Percentiles rank a stretch among this genome's conserved stretches.
Evolutionary conservation across 352 stramenopile genomes (phyloP).

Genomic region (Pythium sukuiense): DNA sequence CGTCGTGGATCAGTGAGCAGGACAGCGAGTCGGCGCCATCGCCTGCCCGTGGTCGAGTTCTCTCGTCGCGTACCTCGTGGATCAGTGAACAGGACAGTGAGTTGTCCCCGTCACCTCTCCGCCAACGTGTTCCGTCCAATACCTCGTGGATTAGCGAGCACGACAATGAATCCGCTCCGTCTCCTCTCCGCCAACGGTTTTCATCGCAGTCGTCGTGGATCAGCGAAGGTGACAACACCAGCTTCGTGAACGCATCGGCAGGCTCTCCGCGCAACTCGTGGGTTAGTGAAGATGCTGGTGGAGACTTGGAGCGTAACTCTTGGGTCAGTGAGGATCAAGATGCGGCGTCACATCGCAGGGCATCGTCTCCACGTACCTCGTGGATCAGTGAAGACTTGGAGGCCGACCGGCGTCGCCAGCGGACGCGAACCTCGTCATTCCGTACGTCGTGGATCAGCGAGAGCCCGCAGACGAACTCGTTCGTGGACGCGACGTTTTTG

Average conservation of each 20-base stretch:
- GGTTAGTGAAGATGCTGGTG: conserved; percentile 10
- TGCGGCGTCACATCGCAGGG: neutral
- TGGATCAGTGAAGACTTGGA: conserved; percentile 4
- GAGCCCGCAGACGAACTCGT: conserved; percentile 15
- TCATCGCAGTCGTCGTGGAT: conserved; percentile 4
- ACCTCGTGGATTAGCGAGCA: neutral
- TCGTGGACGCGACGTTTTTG: conserved; percentile 9
- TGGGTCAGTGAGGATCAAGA: conserved; percentile 20
- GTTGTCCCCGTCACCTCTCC: neutral
- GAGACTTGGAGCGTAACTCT: neutral
- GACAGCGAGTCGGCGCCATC: neutral
- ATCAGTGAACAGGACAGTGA: neutral
- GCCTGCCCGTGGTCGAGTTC: neutral
- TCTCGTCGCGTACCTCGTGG: neutral
- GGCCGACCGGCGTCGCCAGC: neutral
- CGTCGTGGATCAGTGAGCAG: conserved; percentile 10
- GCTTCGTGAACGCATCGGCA: neutral
- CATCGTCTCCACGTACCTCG: neutral
- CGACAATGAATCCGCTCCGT: neutral
- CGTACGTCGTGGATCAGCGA: conserved; percentile 27
- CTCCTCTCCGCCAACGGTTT: neutral
- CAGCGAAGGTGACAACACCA: conserved; percentile 10
- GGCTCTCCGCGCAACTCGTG: conserved; percentile 2
- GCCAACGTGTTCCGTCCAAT: neutral
- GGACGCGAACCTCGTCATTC: conserved; percentile 17